Evolutionary conservation across 495 filamentous ascomycete species (phyloP), one percentile per base, ranked within the genome.

Genomic region (Tuber umbilicatum): DNA sequence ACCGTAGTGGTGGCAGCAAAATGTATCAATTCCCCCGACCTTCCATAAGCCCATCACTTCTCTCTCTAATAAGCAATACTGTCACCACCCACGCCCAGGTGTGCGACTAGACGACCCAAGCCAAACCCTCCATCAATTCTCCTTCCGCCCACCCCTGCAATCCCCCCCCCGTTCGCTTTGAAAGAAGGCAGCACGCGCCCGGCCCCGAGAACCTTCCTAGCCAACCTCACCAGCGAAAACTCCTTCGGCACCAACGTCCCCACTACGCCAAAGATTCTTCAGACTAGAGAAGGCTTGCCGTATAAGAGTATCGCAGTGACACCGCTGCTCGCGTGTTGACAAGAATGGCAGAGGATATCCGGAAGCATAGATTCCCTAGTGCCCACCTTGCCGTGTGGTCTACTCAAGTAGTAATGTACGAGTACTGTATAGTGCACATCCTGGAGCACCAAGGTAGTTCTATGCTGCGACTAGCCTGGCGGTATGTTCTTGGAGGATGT

Each of bases 281-380:
- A 93, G 82, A 45, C 85, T 86, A 4, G 90, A 88, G 40, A 92
- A 83, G 2, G 86, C 89, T 73, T 92, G 87, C 14, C 92, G 82
- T 90, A 92, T 92, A 76, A 93, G 93, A 0, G 88, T 91, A 80
- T 91, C 90, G 83, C 91, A 93, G 81, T 93, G 90, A 88, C 89
- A 92, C 73, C 90, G 83, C 72, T 86, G 85, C 83, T 93, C 92
- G 78, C 87, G 88, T 23, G 86, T 91, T 5, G 91, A 91, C 9
- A 92, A 82, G 88, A 89, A 70, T 91, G 89, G 23, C 89, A 89
- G 41, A 93, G 87, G 16, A 92, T 83, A 78, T 92, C 91, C 1
- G 91, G 84, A 5, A 93, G 85, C 87, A 43, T 43, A 93, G 86
- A 88, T 81, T 92, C 92, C 6, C 90, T 90, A 0, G 89, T 91